These are phyloP conservation scores for Penicillium longicatenatum DNA, from an alignment of 495 filamentous ascomycete genomes.

Conservation along the genomic window DNA sequence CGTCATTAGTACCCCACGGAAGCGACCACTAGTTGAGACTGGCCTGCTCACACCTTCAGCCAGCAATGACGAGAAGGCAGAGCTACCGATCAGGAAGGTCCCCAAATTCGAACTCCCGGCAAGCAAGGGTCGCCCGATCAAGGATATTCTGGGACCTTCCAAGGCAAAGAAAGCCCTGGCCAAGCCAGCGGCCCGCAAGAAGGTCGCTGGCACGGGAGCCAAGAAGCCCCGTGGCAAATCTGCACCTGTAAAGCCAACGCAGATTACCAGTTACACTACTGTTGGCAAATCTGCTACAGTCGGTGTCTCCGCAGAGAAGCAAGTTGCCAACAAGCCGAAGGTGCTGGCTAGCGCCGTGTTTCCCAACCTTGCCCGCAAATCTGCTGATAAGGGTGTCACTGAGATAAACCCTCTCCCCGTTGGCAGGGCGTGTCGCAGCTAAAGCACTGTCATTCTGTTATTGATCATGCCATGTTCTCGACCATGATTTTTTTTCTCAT, in stretches of 20 bases:
- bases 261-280: conserved; percentile 28
- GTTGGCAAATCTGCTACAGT: conserved; percentile 4
- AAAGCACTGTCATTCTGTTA: neutral
- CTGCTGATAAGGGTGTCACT: neutral
- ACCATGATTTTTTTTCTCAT: conserved; percentile 6
- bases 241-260: conserved; percentile 18
- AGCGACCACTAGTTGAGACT: conserved; percentile 33
- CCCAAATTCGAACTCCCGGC: neutral
- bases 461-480: conserved; percentile 15
- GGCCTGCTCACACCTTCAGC: conserved; percentile 67
- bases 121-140: neutral
- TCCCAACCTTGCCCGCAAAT: conserved; percentile 26
- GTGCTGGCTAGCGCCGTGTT: conserved; percentile 38
- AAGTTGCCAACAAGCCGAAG: conserved; percentile 27
- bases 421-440: neutral
- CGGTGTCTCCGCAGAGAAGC: conserved; percentile 8
- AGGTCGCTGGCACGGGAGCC: conserved; percentile 11
- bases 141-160: neutral
- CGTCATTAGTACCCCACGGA: conserved; percentile 45
- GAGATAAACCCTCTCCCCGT: neutral
- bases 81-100: conserved; percentile 17
- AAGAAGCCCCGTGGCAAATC: conserved; percentile 28
- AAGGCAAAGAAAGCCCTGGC: neutral
- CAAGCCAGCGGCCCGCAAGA: conserved; percentile 23
- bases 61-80: conserved; percentile 44